Percentiles rank a stretch among this genome's conserved stretches.
phyloP scores from a whole-genome alignment of 78 protist genomes.

The Polysphondylium violaceum region DNA sequence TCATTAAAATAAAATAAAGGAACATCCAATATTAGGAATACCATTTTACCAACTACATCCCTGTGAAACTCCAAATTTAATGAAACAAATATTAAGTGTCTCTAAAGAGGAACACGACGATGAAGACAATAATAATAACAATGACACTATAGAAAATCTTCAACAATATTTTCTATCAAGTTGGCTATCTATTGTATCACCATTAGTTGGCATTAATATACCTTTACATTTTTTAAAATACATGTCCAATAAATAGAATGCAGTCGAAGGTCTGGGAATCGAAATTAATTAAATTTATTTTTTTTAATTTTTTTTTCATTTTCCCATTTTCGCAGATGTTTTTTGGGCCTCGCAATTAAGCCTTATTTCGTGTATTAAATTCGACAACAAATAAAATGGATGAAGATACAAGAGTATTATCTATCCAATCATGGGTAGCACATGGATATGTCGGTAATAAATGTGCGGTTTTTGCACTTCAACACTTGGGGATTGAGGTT shows the following conservation, averaged over 20 bases:
- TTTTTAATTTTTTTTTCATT: not conserved
- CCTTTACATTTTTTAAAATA: conserved; percentile 27
- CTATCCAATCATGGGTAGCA: conserved; percentile 89
- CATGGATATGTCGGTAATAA: conserved; percentile 93
- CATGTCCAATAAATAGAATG: not conserved
- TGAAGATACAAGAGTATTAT: conserved; percentile 73
- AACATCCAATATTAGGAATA: conserved; percentile 61
- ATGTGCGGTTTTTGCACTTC: conserved; percentile 84
- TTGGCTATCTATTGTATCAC: conserved; percentile 64
- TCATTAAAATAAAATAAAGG: conserved; percentile 11
- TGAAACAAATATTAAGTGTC: conserved; percentile 30
- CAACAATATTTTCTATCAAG: conserved; percentile 33
- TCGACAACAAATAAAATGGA: not conserved
- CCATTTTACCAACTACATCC: conserved; percentile 79
- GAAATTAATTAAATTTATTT: not conserved
- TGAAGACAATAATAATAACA: not conserved
- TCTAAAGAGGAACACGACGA: not conserved
- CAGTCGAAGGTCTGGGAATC: not conserved
- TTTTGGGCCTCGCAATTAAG: conserved; percentile 81
- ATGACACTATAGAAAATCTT: not conserved
- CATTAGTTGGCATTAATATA: conserved; percentile 46
- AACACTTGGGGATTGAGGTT: conserved; percentile 88
- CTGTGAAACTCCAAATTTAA: conserved; percentile 63
- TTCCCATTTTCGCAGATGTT: not conserved
- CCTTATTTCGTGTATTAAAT: too few relatives aligned